Percentiles rank a stretch among this genome's conserved stretches.
Conservation (phyloP, 768 basidiomycete genomes). For the Tylopilus rubrobrunneus region DNA sequence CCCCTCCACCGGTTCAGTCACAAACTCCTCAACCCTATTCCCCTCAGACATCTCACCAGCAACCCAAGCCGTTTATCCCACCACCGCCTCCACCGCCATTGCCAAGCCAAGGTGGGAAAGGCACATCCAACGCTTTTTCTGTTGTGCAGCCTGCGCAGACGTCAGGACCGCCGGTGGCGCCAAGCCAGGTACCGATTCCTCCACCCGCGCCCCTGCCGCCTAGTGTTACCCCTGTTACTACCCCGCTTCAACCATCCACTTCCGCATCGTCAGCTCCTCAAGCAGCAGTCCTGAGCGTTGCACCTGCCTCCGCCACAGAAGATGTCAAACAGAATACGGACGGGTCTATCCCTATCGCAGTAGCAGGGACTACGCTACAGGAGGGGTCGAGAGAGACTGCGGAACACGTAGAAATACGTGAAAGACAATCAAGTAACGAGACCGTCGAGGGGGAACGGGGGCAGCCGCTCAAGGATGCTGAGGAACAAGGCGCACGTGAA, state of each 20-base stretch:
- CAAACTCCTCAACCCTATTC: conserved; percentile 12
- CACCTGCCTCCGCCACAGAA: conserved; percentile 19
- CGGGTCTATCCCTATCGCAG: conserved; percentile 14
- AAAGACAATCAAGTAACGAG: conserved; percentile 15
- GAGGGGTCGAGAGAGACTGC: background rate
- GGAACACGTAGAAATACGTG: conserved; percentile 3
- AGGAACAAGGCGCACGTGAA: background rate
- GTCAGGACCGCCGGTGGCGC: background rate
- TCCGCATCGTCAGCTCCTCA: conserved; percentile 21
- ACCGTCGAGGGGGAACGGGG: background rate
- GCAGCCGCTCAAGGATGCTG: background rate
- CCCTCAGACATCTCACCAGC: conserved; percentile 17
- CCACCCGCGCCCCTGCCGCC: conserved; percentile 7
- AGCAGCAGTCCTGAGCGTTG: background rate
- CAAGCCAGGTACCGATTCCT: conserved; percentile 6
- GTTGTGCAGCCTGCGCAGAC: conserved; percentile 9
- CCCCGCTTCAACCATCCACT: conserved; percentile 8
- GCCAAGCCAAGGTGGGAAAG: conserved; percentile 1
- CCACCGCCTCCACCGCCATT: conserved; percentile 10
- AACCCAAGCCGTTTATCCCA: conserved; percentile 18
- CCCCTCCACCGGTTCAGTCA: conserved; percentile 11
- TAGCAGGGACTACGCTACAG: background rate
- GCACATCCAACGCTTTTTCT: background rate
- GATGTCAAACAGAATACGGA: conserved; percentile 38
- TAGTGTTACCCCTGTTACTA: conserved; percentile 7